Evolutionary conservation across 345 rosid species (phyloP).

Genomic region (Cochlearia excelsa): DNA sequence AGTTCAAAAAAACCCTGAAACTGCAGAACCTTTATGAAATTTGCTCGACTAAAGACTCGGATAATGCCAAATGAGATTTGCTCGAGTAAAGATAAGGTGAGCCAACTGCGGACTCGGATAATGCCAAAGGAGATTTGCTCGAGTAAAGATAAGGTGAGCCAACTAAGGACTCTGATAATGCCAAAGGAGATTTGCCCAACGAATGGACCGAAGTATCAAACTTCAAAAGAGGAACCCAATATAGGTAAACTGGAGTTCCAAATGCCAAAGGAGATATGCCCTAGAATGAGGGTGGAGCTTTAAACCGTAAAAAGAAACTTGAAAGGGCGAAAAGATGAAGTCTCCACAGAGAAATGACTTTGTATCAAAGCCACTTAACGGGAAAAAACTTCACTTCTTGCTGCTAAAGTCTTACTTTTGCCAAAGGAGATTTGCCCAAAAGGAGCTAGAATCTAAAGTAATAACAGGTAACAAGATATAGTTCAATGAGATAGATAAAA

Average conservation of each 20-base stretch:
- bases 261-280: constrained; percentile 51
- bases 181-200: constrained; percentile 54
- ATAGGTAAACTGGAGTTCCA: constrained; percentile 31
- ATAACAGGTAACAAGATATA: constrained; percentile 23
- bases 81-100: constrained; percentile 38
- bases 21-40: constrained; percentile 25
- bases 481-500: constrained; percentile 17
- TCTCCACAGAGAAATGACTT: constrained; percentile 29
- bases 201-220: constrained; percentile 40
- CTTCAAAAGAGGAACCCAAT: constrained; percentile 36
- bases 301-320: constrained; percentile 30
- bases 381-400: constrained; percentile 23
- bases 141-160: constrained; percentile 39
- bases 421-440: constrained; percentile 60
- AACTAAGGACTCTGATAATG: constrained; percentile 36
- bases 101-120: constrained; percentile 36
- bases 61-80: constrained; percentile 53
- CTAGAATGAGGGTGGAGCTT: constrained; percentile 32
- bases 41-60: constrained; percentile 33
- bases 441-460: constrained; percentile 31
- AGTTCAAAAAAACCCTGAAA: constrained; percentile 12
- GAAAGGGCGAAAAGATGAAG: constrained; percentile 21
- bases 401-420: constrained; percentile 24
- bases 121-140: constrained; percentile 50
- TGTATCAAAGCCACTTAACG: constrained; percentile 31